A percentile compares a stretch with the other conserved stretches of the same genome.
These are phyloP conservation scores for Pythium angustatum DNA, from an alignment of 352 stramenopile genomes.

Conservation along the genomic window DNA sequence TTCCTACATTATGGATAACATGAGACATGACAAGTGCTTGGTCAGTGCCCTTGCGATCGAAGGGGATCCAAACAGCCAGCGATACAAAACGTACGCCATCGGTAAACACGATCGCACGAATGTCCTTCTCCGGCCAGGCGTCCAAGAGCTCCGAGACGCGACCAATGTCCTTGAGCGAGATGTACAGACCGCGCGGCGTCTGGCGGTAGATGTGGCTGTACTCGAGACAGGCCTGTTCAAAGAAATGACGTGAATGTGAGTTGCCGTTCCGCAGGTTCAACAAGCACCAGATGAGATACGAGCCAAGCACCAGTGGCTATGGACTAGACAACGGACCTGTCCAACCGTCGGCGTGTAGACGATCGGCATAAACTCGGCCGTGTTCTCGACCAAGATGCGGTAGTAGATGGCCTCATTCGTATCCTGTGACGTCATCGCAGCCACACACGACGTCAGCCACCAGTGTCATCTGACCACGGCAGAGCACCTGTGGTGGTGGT, in stretches of 20 bases:
- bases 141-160: conserved; percentile 90
- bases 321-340: conserved; percentile 44
- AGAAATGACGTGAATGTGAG: not conserved
- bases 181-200: conserved; percentile 91
- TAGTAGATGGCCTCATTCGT: conserved; percentile 93
- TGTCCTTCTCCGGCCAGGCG: conserved; percentile 96
- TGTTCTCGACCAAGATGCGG: conserved; percentile 88
- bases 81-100: conserved; percentile 86
- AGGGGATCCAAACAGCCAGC: too few species aligned
- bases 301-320: conserved; percentile 2
- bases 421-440: conserved; percentile 45
- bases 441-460: conserved; percentile 9
- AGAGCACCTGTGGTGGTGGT: not conserved
- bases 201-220: conserved; percentile 92
- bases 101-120: conserved; percentile 96
- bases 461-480: not conserved
- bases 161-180: conserved; percentile 82
- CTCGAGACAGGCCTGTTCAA: conserved; percentile 66
- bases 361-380: conserved; percentile 93
- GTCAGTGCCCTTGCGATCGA: not conserved
- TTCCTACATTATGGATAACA: conserved; percentile 31
- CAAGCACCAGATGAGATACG: not conserved
- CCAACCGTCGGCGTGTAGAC: conserved; percentile 98
- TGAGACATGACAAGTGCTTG: not conserved
- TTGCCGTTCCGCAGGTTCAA: conserved; percentile 3